Conservation (phyloP, 495 filamentous ascomycete genomes). For the Aspergillus carlsbadensis region DNA sequence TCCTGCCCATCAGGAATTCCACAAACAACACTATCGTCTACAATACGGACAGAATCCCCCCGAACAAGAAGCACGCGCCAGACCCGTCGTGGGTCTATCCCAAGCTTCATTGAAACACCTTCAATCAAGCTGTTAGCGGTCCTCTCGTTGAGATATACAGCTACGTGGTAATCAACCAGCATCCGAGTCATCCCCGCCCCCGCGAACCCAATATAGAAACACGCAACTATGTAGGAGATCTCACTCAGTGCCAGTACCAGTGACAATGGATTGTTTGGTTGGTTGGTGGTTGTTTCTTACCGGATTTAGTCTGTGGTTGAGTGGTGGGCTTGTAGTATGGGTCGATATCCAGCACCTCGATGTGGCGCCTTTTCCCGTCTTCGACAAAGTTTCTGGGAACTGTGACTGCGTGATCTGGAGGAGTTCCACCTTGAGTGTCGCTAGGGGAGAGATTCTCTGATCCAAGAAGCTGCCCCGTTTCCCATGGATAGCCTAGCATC, state of each 20-base stretch:
- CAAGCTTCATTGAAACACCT: constrained; percentile 73
- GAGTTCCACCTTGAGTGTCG: too few species aligned
- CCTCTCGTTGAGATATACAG: constrained; percentile 79
- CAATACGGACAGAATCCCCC: constrained; percentile 69
- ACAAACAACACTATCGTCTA: constrained; percentile 86
- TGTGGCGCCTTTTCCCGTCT: constrained; percentile 67
- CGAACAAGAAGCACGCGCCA: constrained; percentile 69
- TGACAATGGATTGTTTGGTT: too few species aligned
- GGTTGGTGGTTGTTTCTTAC: constrained; percentile 37
- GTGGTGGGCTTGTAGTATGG: constrained; percentile 75
- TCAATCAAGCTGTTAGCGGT: constrained; percentile 70
- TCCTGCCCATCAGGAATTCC: constrained; percentile 89
- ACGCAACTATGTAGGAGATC: constrained; percentile 58
- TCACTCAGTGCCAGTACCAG: too few species aligned
- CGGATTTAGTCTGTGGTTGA: constrained; percentile 65
- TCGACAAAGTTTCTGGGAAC: constrained; percentile 50
- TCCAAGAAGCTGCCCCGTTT: too few species aligned
- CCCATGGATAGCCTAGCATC: too few species aligned
- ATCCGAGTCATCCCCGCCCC: constrained; percentile 39
- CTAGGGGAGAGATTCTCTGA: too few species aligned
- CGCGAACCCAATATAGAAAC: constrained; percentile 75
- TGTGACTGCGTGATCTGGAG: too few species aligned
- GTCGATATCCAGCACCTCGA: constrained; percentile 90
- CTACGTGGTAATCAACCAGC: constrained; percentile 71
- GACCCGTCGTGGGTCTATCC: constrained; percentile 71